Percentiles rank a stretch among this genome's conserved stretches.
Evolutionary conservation across 345 rosid genomes (phyloP).

Genomic region (Turritis glabra): DNA sequence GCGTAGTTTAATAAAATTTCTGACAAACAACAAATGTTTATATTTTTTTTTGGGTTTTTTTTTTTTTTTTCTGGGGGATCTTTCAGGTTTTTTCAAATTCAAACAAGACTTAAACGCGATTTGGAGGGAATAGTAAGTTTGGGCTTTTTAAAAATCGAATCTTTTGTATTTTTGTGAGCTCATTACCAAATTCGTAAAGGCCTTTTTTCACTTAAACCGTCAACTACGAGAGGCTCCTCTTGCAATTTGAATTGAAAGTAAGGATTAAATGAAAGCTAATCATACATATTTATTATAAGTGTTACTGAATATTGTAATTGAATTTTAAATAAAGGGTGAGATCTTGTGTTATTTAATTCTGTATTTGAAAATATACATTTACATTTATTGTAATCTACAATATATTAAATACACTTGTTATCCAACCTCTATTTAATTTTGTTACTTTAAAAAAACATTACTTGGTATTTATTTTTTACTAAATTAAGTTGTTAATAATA

Average conservation of each 20-base stretch:
- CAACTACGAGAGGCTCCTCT: background rate
- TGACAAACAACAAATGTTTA: conserved; percentile 29
- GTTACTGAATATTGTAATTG: too few relatives aligned
- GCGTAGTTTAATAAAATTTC: conserved; percentile 32
- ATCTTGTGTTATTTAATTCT: background rate
- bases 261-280: too few relatives aligned
- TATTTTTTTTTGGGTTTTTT: background rate
- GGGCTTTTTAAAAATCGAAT: conserved; percentile 11
- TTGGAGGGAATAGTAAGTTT: conserved; percentile 40
- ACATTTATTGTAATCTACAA: background rate
- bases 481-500: too few relatives aligned
- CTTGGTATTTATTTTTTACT: too few relatives aligned
- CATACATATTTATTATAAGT: background rate
- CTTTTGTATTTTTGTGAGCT: conserved; percentile 1
- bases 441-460: too few relatives aligned
- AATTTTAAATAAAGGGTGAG: background rate
- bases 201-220: background rate
- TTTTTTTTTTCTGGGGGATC: background rate
- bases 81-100: conserved; percentile 33
- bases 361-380: background rate
- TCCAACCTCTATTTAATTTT: background rate
- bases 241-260: too few relatives aligned
- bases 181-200: background rate
- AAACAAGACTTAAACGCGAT: conserved; percentile 19
- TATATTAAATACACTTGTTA: background rate